phyloP scores from a whole-genome alignment of 2,329 filamentous ascomycete genomes.

The Curvularia sp. region DNA sequence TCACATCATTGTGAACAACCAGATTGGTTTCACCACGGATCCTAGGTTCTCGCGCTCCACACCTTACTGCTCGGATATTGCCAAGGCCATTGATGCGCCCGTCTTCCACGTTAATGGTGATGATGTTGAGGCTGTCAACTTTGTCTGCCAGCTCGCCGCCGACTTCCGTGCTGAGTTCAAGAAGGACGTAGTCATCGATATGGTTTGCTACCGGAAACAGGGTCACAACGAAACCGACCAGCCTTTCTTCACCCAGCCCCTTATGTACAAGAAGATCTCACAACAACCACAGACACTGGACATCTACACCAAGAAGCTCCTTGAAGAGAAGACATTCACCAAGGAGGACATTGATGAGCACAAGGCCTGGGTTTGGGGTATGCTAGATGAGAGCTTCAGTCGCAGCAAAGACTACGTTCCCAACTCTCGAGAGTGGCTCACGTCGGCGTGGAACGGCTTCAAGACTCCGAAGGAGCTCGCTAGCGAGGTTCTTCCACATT shows the following conservation, averaged over 20 bases:
- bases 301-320: conserved; percentile 88
- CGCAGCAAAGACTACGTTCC: conserved; percentile 98
- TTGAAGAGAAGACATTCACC: conserved; percentile 92
- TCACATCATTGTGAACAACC: conserved; percentile 98
- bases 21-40: conserved; percentile 99
- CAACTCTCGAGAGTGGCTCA: conserved; percentile 97
- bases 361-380: conserved; percentile 99
- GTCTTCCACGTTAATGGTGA: conserved; percentile 99
- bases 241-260: conserved; percentile 97
- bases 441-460: conserved; percentile 98
- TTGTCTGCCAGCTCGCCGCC: conserved; percentile 93
- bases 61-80: conserved; percentile 98
- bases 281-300: conserved; percentile 85
- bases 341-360: conserved; percentile 98
- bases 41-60: conserved; percentile 97
- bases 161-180: conserved; percentile 99
- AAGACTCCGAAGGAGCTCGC: conserved; percentile 98
- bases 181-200: conserved; percentile 95
- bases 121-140: conserved; percentile 98
- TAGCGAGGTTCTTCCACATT: conserved; percentile 90
- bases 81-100: conserved; percentile 97
- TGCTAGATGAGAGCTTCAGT: conserved; percentile 96
- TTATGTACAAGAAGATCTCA: conserved; percentile 99
- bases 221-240: conserved; percentile 99
- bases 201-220: conserved; percentile 98